Base-by-base conservation (phyloP, 179 eudicot genomes). In the Silene noctiflora region DNA sequence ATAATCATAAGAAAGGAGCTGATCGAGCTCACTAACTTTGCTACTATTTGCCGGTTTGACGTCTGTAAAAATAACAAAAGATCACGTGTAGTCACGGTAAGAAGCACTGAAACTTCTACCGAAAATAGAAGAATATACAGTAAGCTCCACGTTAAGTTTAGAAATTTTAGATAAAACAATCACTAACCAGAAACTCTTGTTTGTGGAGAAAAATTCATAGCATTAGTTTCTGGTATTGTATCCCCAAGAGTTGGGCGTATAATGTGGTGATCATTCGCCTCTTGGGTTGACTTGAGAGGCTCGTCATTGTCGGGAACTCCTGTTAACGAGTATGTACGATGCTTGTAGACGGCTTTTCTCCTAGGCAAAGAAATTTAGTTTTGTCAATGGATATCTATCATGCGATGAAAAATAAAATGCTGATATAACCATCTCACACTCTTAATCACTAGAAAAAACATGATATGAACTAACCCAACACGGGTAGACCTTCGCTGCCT, bases 401-500 rank as follows among this genome's bases (percentile, higher is more conserved):
- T 69, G 44, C 8, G 20, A 42, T 17, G 27, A 70, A 27, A 48
- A 64, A 5, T 3, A 44, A 22, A 20, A 33, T 4, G 62, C 58
- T 33, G 27, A 25, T 31, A 69, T n/a, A 71, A 55, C 56, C 72
- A 74, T 20, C 60, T 39, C 17, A 51, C 17, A 51, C 58, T 51
- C 16, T 11, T 16, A 25, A 27, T 69, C 58, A 24, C 31, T 69
- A 11, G 16, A 19, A 11, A 46, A 25, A 17, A 20, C 4, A 80
- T 65, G n/a, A 73, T n/a, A 69, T 72, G 66, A 44, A 44, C 81
- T 67, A 77, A 89, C 98, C 93, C 86, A 69, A 79, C 76, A 74
- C 88, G 82, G 74, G 88, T 89, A 62, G 94, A 92, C 39, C 95
- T 79, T 17, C 85, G 87, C 17, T 29, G 82, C 71, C 91, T 81